A percentile compares a stretch with the other conserved stretches of the same genome.
Evolutionary conservation across 345 rosid species (phyloP).

Genomic region (Syzygium jambos): DNA sequence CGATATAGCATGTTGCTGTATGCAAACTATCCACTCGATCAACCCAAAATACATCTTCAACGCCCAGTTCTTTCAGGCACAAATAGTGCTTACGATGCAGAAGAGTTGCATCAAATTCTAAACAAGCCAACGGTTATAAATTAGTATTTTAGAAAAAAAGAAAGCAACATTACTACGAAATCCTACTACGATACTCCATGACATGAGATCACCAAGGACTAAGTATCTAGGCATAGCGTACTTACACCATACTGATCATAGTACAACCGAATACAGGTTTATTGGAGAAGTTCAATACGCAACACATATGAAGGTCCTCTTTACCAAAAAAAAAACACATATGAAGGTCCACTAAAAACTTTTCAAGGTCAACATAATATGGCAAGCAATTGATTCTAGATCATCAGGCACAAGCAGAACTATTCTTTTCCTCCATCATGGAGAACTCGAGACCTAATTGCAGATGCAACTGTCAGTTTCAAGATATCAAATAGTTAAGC

Average conservation of each 20-base stretch:
- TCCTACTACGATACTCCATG: neutral
- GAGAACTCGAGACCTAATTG: neutral
- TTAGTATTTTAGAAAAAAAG: neutral
- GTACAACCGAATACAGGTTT: neutral
- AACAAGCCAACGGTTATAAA: conserved; percentile 10
- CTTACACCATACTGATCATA: neutral
- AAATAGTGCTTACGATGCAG: conserved; percentile 34
- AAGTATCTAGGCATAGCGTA: neutral
- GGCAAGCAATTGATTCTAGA: neutral
- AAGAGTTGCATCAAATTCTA: conserved; percentile 45
- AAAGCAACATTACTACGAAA: neutral
- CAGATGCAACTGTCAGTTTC: neutral
- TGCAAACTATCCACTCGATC: conserved; percentile 52
- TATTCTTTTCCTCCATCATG: neutral
- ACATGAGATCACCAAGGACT: neutral
- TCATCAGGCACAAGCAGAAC: neutral
- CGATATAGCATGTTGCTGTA: conserved; percentile 45
- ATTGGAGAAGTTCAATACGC: neutral
- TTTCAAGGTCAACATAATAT: neutral
- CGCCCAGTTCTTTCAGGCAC: conserved; percentile 49
- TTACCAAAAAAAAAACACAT: too few species aligned
- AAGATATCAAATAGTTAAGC: neutral
- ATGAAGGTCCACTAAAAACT: neutral
- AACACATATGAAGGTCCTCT: rapidly evolving
- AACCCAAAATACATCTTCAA: conserved; percentile 69